Evolutionary conservation across 805 yeast species (phyloP).

Genomic region (Hanseniaspora pseudoguilliermondii): DNA sequence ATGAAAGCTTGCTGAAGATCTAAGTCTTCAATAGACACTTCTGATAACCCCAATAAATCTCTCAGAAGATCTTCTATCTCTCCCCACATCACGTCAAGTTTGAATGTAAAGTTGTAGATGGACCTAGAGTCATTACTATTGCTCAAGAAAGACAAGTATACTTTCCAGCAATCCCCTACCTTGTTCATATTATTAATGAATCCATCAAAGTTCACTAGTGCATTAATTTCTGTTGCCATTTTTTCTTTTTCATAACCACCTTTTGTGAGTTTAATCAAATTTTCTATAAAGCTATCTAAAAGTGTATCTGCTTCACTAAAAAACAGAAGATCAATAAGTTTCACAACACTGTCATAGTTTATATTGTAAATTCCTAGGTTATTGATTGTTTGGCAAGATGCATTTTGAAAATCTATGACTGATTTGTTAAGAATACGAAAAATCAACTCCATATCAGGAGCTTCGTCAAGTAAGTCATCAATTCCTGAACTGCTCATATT

Average conservation of each 20-base stretch:
- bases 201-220: not conserved
- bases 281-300: not conserved
- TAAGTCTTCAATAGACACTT: not conserved
- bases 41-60: not conserved
- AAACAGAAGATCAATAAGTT: not conserved
- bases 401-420: not conserved
- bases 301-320: not conserved
- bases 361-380: not conserved
- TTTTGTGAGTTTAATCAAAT: not conserved
- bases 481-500: not conserved
- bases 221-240: not conserved
- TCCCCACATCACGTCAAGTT: slow-evolving; percentile 2
- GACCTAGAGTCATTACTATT: not conserved
- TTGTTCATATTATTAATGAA: not conserved
- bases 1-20: not conserved
- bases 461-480: slow-evolving; percentile 4
- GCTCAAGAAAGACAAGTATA: not conserved
- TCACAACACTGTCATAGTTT: not conserved
- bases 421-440: not conserved
- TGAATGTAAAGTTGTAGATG: not conserved
- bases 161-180: not conserved
- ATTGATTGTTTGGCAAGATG: not conserved
- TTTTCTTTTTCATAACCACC: not conserved
- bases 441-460: slow-evolving; percentile 1
- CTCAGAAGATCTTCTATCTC: not conserved